Percentiles rank a stretch among this genome's conserved stretches.
Evolutionary conservation across 2,329 filamentous ascomycete genomes (phyloP).

Genomic region (Berkeleyomyces basicola): DNA sequence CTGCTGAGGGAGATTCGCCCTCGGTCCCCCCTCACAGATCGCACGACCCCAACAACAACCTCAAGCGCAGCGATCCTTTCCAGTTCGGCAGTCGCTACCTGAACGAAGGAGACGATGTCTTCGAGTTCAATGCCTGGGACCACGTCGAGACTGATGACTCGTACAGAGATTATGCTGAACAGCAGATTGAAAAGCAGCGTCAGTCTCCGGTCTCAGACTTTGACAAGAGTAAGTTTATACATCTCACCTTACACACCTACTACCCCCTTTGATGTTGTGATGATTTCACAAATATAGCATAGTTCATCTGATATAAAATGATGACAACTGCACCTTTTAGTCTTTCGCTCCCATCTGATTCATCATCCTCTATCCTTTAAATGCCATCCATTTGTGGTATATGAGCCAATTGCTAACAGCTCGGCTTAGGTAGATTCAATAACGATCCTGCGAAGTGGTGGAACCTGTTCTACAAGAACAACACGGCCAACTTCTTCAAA

Average conservation of each 20-base stretch:
- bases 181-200: conserved; percentile 73
- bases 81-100: conserved; percentile 85
- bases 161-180: conserved; percentile 71
- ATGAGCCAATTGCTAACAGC: conserved; percentile 12
- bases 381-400: conserved; percentile 8
- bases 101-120: conserved; percentile 72
- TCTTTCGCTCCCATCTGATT: conserved; percentile 64
- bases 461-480: conserved; percentile 97
- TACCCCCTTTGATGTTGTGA: conserved; percentile 28
- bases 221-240: conserved; percentile 51
- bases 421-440: conserved; percentile 58
- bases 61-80: conserved; percentile 84
- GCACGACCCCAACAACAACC: conserved; percentile 53
- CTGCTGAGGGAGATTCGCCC: conserved; percentile 1
- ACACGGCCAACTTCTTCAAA: conserved; percentile 96
- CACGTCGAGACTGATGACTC: conserved; percentile 85
- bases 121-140: conserved; percentile 98
- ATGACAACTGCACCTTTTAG: conserved; percentile 43
- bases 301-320: conserved; percentile 53
- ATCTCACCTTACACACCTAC: conserved; percentile 1
- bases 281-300: conserved; percentile 43
- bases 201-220: conserved; percentile 79
- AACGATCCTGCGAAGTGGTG: conserved; percentile 86
- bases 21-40: conserved; percentile 45
- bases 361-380: conserved; percentile 18